Conservation (phyloP, 257 asterid species). For the Misopates orontium region DNA sequence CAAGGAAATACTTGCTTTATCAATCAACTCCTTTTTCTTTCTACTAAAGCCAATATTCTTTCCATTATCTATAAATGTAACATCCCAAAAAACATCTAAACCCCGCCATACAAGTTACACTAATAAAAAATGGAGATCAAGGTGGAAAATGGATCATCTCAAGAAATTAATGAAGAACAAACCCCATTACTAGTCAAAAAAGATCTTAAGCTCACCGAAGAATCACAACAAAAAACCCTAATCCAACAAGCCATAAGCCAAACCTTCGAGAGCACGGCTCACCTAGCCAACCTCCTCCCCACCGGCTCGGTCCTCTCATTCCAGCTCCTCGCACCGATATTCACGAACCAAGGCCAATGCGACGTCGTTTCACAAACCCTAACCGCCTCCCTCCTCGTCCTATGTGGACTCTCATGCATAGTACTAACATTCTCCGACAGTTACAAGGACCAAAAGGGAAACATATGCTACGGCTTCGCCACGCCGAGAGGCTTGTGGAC, state of each 20-base stretch:
- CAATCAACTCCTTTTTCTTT: slow-evolving; percentile 31
- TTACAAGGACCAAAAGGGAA: slow-evolving; percentile 73
- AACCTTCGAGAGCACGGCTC: slow-evolving; percentile 83
- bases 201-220: slow-evolving; percentile 29
- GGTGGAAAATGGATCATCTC: slow-evolving; percentile 41
- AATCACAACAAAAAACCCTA: slow-evolving; percentile 61
- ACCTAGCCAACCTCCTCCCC: slow-evolving; percentile 85
- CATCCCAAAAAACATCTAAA: slow-evolving; percentile 3
- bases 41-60: slow-evolving; percentile 39
- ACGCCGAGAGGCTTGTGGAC: slow-evolving; percentile 72
- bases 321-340: slow-evolving; percentile 74
- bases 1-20: no score
- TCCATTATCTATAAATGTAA: slow-evolving; percentile 35
- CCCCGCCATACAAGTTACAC: neutral
- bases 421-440: slow-evolving; percentile 80
- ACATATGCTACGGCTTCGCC: slow-evolving; percentile 69
- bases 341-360: slow-evolving; percentile 77
- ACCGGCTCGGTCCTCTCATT: slow-evolving; percentile 87
- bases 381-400: slow-evolving; percentile 57
- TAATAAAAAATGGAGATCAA: slow-evolving; percentile 50
- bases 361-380: slow-evolving; percentile 52
- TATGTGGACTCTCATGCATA: slow-evolving; percentile 72
- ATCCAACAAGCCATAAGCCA: slow-evolving; percentile 92
- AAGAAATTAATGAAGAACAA: slow-evolving; percentile 37
- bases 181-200: slow-evolving; percentile 49